These are phyloP conservation scores for Xylariaceae sp. DNA, from an alignment of 2,329 filamentous ascomycete species.

Conservation along the genomic window DNA sequence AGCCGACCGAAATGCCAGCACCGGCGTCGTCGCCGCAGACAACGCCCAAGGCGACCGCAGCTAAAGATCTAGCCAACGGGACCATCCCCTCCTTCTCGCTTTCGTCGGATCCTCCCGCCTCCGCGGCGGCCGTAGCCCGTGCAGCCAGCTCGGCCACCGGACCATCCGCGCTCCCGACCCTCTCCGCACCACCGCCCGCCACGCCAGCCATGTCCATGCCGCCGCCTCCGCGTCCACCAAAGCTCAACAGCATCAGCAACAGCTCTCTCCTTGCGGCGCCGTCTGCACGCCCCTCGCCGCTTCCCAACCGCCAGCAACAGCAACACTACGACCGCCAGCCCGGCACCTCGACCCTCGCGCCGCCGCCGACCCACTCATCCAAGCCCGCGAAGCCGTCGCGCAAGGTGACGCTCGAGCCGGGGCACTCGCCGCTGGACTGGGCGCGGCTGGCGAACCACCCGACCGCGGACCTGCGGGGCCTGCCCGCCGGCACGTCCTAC, in stretches of 20 bases:
- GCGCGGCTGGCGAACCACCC: slow-evolving; percentile 73
- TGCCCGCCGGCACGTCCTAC: slow-evolving; percentile 59
- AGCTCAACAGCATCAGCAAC: slow-evolving; percentile 30
- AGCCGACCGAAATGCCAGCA: slow-evolving; percentile 14
- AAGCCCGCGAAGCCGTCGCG: slow-evolving; percentile 63
- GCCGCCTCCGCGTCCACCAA: slow-evolving; percentile 34
- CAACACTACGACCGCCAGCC: slow-evolving; percentile 34
- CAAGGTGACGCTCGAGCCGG: slow-evolving; percentile 84
- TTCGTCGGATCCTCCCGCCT: slow-evolving; percentile 40
- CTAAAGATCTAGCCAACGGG: slow-evolving; percentile 23
- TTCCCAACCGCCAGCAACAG: slow-evolving; percentile 46
- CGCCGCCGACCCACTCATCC: slow-evolving; percentile 59
- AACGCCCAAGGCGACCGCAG: slow-evolving; percentile 56
- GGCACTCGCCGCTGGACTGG: slow-evolving; percentile 96
- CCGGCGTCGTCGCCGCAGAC: slow-evolving; percentile 49
- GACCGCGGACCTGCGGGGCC: slow-evolving; percentile 69
- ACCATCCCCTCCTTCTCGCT: slow-evolving; percentile 55
- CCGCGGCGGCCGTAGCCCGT: slow-evolving; percentile 35
- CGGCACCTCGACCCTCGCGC: slow-evolving; percentile 53
- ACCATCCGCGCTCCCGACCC: slow-evolving; percentile 16
- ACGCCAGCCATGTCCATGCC: slow-evolving; percentile 31
- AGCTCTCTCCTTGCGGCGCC: slow-evolving; percentile 32
- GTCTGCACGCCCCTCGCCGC: slow-evolving; percentile 43
- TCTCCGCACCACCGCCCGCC: slow-evolving; percentile 19
- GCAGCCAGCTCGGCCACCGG: slow-evolving; percentile 14